Evolutionary conservation across 371 early-diverging fungal genomes (phyloP).

Genomic region (Dichotomocladium elegans): DNA sequence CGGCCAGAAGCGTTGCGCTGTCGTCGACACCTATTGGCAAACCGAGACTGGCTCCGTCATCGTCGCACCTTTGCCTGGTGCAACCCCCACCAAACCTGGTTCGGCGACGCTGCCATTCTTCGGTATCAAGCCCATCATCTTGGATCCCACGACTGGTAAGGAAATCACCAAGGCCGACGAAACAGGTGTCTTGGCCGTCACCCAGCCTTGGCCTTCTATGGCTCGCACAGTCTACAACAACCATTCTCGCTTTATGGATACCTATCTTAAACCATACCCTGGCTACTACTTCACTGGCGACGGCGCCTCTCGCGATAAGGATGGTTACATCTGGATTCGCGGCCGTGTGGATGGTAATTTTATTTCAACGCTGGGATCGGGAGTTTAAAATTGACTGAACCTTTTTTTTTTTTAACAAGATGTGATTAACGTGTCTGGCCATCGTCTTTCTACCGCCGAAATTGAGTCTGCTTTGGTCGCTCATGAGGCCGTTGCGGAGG

Average conservation of each 20-base stretch:
- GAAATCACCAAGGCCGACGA: slow-evolving; percentile 66
- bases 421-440: slow-evolving; percentile 98
- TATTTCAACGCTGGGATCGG: background rate
- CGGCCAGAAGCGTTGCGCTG: slow-evolving; percentile 77
- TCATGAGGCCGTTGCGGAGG: slow-evolving; percentile 82
- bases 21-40: slow-evolving; percentile 98
- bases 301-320: slow-evolving; percentile 82
- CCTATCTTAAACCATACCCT: slow-evolving; percentile 84
- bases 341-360: slow-evolving; percentile 82
- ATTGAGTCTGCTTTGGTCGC: slow-evolving; percentile 86
- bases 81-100: slow-evolving; percentile 88
- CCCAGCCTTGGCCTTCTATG: slow-evolving; percentile 92
- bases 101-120: slow-evolving; percentile 97
- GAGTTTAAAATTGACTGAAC: background rate
- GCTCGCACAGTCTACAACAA: slow-evolving; percentile 89
- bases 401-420: slow-evolving; percentile 33
- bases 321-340: slow-evolving; percentile 92
- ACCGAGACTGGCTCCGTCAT: slow-evolving; percentile 98
- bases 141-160: slow-evolving; percentile 81
- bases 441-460: slow-evolving; percentile 95
- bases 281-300: slow-evolving; percentile 91
- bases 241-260: slow-evolving; percentile 83
- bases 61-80: slow-evolving; percentile 88
- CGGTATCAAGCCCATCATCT: slow-evolving; percentile 86
- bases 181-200: slow-evolving; percentile 86